Percentiles rank a stretch among this genome's conserved stretches.
Conservation (phyloP, 306 rosid species). For the Datisca glomerata region DNA sequence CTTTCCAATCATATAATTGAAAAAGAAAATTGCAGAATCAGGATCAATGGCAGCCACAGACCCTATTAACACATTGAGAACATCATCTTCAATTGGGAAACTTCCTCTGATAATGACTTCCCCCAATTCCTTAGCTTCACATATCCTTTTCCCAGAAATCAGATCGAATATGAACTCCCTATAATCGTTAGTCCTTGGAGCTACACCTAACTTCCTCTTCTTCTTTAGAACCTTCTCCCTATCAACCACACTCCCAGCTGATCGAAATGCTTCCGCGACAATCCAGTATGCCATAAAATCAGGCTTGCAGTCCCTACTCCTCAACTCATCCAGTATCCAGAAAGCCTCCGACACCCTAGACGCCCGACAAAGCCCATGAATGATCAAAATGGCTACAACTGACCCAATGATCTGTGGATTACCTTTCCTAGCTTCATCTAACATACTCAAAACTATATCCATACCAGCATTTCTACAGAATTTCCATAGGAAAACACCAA, state of each 20-base stretch:
- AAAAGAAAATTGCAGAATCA: constrained; percentile 40
- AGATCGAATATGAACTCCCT: constrained; percentile 46
- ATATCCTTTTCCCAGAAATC: constrained; percentile 36
- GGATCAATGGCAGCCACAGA: constrained; percentile 53
- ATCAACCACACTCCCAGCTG: constrained; percentile 38
- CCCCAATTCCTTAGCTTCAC: constrained; percentile 64
- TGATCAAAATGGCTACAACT: constrained; percentile 42
- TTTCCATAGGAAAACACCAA: constrained; percentile 67
- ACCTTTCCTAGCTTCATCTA: constrained; percentile 36
- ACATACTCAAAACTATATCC: constrained; percentile 23
- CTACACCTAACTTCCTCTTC: constrained; percentile 90
- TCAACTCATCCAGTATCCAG: constrained; percentile 46
- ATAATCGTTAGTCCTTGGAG: constrained; percentile 63
- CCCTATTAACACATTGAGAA: constrained; percentile 60
- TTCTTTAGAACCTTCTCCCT: constrained; percentile 63
- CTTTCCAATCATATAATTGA: constrained; percentile 55
- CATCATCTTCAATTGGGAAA: constrained; percentile 65
- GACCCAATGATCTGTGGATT: constrained; percentile 60
- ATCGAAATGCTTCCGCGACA: constrained; percentile 44
- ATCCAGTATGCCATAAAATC: constrained; percentile 87
- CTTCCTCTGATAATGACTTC: constrained; percentile 58
- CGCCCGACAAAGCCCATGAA: constrained; percentile 58
- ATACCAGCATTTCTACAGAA: constrained; percentile 33
- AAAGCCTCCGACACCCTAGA: constrained; percentile 46
- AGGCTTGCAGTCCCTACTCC: constrained; percentile 66